phyloP scores from a whole-genome alignment of 805 yeast genomes.

The Kuraishia molischiana region DNA sequence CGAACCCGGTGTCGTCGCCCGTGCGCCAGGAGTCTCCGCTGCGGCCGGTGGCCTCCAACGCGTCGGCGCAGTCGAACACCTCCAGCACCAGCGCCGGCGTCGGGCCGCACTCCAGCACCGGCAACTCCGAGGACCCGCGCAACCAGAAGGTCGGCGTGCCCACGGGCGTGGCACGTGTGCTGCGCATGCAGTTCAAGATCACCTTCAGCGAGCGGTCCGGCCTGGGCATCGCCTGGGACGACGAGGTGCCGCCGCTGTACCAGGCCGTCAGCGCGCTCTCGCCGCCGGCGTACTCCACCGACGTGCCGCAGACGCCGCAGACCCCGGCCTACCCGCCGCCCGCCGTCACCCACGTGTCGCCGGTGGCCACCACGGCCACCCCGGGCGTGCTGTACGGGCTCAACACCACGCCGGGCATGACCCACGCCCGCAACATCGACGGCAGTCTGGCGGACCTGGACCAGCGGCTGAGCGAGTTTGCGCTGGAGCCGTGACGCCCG shows the following conservation, averaged over 20 bases:
- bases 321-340: not conserved
- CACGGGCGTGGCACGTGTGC: constrained; percentile 91
- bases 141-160: constrained; percentile 50
- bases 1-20: not conserved
- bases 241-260: constrained; percentile 96
- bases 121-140: constrained; percentile 16
- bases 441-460: constrained; percentile 1
- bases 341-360: not conserved
- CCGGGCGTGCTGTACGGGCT: constrained; percentile 9
- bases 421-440: not conserved
- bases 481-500: no score
- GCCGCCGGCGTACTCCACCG: constrained; percentile 65
- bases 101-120: constrained; percentile 5
- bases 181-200: constrained; percentile 90
- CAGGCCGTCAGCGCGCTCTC: constrained; percentile 73
- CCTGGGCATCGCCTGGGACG: constrained; percentile 96
- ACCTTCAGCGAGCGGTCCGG: constrained; percentile 85
- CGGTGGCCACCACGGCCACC: constrained; percentile 1
- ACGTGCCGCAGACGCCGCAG: not conserved
- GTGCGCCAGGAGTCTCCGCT: not conserved
- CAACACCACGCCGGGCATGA: constrained; percentile 8
- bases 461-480: not conserved
- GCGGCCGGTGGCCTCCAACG: not conserved
- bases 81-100: constrained; percentile 5
- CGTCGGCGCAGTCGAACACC: constrained; percentile 8